phyloP scores from a whole-genome alignment of 129 eudicot genomes.

The Gnaphalium uliginosum region DNA sequence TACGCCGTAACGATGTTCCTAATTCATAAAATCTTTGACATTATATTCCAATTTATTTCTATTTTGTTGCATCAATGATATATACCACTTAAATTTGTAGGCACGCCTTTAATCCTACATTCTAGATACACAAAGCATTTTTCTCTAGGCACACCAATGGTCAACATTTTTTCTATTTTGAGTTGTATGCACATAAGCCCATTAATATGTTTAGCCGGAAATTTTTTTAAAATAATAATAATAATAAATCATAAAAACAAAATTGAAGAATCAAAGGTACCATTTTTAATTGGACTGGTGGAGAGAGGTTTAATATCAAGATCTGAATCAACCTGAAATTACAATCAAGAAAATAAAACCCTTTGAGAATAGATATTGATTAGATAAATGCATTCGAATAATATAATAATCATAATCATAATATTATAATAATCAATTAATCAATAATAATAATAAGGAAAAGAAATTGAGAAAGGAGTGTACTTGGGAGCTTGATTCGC shows the following conservation, averaged over 20 bases:
- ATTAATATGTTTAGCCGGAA: not conserved
- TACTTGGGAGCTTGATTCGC: slow-evolving; percentile 17
- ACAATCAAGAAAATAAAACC: not conserved
- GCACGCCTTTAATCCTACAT: not conserved
- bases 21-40: not conserved
- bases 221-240: too few relatives aligned
- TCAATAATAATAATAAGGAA: not conserved
- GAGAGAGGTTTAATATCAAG: not conserved
- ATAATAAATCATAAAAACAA: not conserved
- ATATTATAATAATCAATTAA: not conserved
- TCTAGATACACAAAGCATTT: not conserved
- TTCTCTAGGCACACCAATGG: not conserved
- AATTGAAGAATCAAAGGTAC: not conserved
- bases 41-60: not conserved
- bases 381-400: not conserved
- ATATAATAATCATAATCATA: not conserved
- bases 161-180: not conserved
- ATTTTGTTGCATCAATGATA: not conserved
- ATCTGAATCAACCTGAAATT: slow-evolving; percentile 27
- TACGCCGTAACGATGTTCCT: not conserved
- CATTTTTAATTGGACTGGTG: not conserved
- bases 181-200: not conserved
- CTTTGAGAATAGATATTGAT: not conserved
- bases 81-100: not conserved
- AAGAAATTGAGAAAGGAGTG: not conserved